Evolutionary conservation across 495 filamentous ascomycete species (phyloP).

Genomic region (Penicillium simplicissimum): DNA sequence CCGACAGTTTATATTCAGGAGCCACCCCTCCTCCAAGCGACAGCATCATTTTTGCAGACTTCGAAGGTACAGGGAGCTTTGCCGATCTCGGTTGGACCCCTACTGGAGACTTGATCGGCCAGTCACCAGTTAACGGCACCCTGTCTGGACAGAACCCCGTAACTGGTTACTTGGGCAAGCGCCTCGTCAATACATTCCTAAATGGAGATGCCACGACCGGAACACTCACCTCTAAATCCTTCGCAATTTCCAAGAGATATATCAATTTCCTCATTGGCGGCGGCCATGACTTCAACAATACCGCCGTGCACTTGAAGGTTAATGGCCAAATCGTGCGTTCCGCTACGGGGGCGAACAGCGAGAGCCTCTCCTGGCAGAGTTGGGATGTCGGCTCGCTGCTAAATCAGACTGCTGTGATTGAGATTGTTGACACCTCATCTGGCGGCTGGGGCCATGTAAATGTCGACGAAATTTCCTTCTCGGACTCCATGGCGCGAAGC

Average conservation of each 20-base stretch:
- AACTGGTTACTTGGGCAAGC: neutral
- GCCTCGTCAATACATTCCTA: neutral
- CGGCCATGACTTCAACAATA: neutral
- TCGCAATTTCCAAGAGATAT: neutral
- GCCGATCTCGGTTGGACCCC: neutral
- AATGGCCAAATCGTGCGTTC: neutral
- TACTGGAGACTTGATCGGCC: neutral
- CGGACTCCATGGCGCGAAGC: constrained; percentile 7
- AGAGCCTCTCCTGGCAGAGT: neutral
- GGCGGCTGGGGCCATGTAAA: constrained; percentile 23
- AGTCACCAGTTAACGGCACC: neutral
- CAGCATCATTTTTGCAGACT: neutral
- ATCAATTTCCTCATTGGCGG: neutral
- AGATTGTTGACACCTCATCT: neutral
- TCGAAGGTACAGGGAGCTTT: neutral
- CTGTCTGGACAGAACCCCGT: neutral
- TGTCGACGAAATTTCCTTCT: constrained; percentile 9
- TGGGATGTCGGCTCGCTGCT: neutral
- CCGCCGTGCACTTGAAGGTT: neutral
- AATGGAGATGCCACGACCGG: neutral
- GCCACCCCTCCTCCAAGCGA: constrained; percentile 6
- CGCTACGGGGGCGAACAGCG: neutral
- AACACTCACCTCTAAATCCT: neutral
- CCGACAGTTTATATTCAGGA: constrained; percentile 20
- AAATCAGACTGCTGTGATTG: neutral